Evolutionary conservation across 1,139 yeast genomes (phyloP), one percentile per base, ranked within the genome.

Genomic region (Wickerhamiella infanticola): DNA sequence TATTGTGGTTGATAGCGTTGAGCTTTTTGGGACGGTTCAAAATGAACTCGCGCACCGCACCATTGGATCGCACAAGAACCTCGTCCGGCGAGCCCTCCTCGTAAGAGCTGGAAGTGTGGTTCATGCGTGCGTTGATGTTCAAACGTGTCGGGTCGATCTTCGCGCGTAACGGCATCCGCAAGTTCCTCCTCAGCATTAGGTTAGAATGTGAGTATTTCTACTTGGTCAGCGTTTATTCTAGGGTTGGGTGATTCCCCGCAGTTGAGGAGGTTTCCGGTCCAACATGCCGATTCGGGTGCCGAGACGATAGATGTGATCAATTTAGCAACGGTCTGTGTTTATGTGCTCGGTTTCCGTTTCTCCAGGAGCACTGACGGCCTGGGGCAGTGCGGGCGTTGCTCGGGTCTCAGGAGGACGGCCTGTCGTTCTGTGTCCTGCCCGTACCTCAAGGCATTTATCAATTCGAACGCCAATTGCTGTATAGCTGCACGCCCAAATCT

Each of bases 21-120:
- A 90, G 73, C 63, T 90, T 90, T 51, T 72, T 64, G 27, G 90
- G 81, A 53, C 97, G 74, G 66, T 90, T 85, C 54, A 90, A 71
- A 11, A 81, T 73, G 53, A 88, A 69, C 37, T 82, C 67, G 52
- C 95, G 74, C n/a, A 94, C 77, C 43, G 78, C 74, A 54, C 79
- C 76, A 52, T 72, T 66, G 55, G 75, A 71, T 50, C 70, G 60
- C 63, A 82, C 82, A 48, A 79, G 67, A 24, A 84, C 94, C 48
- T 52, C 55, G 35, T 53, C 52, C 13, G 45, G 5, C 3, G 33
- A 29, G 7, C 33, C 33, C 33, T 29, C 33, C 33, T 29, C 33
- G 11, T 29, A 29, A 7, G 33, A 29, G 33, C 33, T 29, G 7
- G 33, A 29, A 29, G 33, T 29, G 33, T 29, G 33, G 33, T 29